phyloP scores from a whole-genome alignment of 2,329 filamentous ascomycete species.

The Aspergillus awamori region DNA sequence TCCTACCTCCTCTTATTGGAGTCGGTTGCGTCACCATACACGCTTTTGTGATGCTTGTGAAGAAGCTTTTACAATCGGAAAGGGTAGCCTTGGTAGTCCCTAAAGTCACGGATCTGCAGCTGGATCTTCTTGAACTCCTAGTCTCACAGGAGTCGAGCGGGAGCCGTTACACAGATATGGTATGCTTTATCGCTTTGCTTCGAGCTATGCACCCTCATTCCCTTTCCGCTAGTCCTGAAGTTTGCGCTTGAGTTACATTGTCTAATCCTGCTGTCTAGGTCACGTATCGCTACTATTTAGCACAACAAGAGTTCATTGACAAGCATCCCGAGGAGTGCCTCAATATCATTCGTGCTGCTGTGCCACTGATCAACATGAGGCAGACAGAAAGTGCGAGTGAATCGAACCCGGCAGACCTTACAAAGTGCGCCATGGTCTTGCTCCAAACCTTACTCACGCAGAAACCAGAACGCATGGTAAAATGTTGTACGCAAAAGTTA shows the following conservation, averaged over 20 bases:
- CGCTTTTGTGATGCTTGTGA: slow-evolving; percentile 42
- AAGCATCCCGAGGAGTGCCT: slow-evolving; percentile 39
- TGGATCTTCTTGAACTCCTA: slow-evolving; percentile 39
- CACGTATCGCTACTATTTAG: slow-evolving; percentile 44
- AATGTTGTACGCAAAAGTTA: slow-evolving; percentile 35
- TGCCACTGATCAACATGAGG: slow-evolving; percentile 24
- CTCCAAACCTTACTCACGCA: slow-evolving; percentile 40
- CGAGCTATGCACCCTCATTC: neutral
- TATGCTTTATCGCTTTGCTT: slow-evolving; percentile 19
- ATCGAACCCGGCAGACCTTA: slow-evolving; percentile 21
- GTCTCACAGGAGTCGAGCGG: slow-evolving; percentile 22
- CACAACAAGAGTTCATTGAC: slow-evolving; percentile 43
- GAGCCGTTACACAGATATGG: slow-evolving; percentile 33
- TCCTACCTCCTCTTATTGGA: slow-evolving; percentile 47
- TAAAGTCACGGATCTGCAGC: slow-evolving; percentile 31
- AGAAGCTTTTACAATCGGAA: slow-evolving; percentile 33
- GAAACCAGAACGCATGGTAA: slow-evolving; percentile 32
- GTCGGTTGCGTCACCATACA: slow-evolving; percentile 50
- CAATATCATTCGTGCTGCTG: slow-evolving; percentile 37
- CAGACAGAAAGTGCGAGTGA: slow-evolving; percentile 2
- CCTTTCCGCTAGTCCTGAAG: neutral
- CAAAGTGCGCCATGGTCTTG: slow-evolving; percentile 31
- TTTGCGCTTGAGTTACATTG: neutral
- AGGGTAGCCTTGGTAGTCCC: slow-evolving; percentile 26
- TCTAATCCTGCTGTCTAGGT: slow-evolving; percentile 25